Conservation (phyloP, 805 yeast genomes). For the Saccharomycopsis sp. region DNA sequence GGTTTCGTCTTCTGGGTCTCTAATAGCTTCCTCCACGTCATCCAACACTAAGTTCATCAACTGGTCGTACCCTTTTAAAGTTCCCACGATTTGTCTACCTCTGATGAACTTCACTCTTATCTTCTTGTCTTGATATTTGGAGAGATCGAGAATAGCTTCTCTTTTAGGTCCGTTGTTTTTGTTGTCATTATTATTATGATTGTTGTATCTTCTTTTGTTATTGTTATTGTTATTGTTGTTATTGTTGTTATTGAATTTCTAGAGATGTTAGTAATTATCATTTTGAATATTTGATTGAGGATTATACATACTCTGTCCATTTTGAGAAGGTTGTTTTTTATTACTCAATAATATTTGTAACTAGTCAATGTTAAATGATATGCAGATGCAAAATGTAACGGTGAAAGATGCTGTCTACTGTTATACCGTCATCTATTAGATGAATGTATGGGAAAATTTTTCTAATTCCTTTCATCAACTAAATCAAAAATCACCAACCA, state of each 20-base stretch:
- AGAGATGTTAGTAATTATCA: neutral
- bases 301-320: neutral
- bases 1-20: conserved; percentile 61
- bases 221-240: conserved; percentile 3
- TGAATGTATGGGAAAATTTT: neutral
- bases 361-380: too few species aligned
- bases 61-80: conserved; percentile 77
- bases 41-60: conserved; percentile 74
- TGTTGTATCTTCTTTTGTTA: conserved; percentile 15
- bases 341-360: too few species aligned
- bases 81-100: conserved; percentile 79
- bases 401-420: too few species aligned
- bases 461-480: neutral
- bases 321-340: neutral
- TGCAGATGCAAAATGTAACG: too few species aligned
- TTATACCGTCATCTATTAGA: too few species aligned
- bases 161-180: conserved; percentile 73
- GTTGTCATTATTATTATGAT: conserved; percentile 26
- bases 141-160: conserved; percentile 80
- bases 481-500: neutral
- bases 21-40: conserved; percentile 57
- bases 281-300: neutral
- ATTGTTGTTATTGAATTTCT: conserved; percentile 17
- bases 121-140: conserved; percentile 64
- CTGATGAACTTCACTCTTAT: conserved; percentile 78